These are phyloP conservation scores for Lignosus rhinocerotis DNA, from an alignment of 1,284 basidiomycete species.

Conservation along the genomic window DNA sequence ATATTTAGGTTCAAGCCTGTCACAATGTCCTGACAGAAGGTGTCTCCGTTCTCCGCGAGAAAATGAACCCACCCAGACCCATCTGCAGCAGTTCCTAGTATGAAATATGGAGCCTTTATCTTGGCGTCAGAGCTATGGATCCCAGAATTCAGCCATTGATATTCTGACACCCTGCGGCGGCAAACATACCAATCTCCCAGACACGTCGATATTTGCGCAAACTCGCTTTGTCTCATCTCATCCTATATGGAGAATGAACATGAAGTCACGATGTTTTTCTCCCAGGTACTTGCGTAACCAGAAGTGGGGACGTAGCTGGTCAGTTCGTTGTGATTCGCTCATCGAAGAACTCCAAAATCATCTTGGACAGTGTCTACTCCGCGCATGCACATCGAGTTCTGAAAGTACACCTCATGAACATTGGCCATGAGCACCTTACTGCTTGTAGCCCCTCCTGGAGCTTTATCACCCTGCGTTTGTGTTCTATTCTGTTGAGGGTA, in stretches of 20 bases:
- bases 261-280: background rate
- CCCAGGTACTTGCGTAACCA: background rate
- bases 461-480: background rate
- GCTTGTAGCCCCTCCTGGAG: background rate
- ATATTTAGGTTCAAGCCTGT: no score
- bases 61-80: no score
- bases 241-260: background rate
- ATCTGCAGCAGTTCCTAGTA: no score
- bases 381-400: background rate
- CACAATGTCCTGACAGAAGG: no score
- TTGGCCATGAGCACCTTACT: constrained; percentile 4
- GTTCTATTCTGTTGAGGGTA: background rate
- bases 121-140: no score
- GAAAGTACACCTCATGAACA: background rate
- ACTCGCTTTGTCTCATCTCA: background rate
- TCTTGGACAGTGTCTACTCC: constrained; percentile 1
- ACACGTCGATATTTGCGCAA: background rate
- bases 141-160: no score
- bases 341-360: background rate
- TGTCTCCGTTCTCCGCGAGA: no score
- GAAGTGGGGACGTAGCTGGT: background rate
- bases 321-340: background rate
- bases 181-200: background rate
- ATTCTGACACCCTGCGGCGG: no score
- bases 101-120: no score